Base-by-base conservation (phyloP, 768 basidiomycete genomes). In the Crepidotus variabilis region DNA sequence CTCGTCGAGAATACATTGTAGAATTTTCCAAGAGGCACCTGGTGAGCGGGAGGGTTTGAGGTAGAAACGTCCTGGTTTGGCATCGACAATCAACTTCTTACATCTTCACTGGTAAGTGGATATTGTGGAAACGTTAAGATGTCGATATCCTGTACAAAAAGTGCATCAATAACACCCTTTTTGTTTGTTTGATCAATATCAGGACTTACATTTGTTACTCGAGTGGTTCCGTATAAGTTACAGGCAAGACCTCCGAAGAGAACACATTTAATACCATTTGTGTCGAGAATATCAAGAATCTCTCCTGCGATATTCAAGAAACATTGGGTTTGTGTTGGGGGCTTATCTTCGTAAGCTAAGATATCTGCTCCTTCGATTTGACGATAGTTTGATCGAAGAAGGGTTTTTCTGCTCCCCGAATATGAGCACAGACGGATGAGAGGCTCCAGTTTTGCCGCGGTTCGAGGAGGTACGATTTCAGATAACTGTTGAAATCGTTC, bases 191-290 rank as follows among this genome's bases (percentile, higher is more conserved):
- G 22, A 33, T 46, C 6, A 50, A 46, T 21, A 20, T 20, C 33
- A 28, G 24, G 11, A 51, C 64, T 20, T 54, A 77, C 74, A 47
- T 76, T 75, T 2, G 77, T 75, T 54, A 61, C 57, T n/a, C 77
- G 64, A 39, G 57, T 56, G 55, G 69, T 75, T 8, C 75, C 76
- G 55, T 75, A 78, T n/a, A 76, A 60, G 55, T 66, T 67, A 54
- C 74, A 74, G 1, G 74, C 76, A 0, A 73, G 58, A 52, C 76
- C 72, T 7, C 77, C 77, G 55, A 76, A 75, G 13, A 76, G 59
- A 6, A 69, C 73, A 46, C 68, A 70, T 1, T 57, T 56, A 39
- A 72, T 63, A 1, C 66, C 68, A 23, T 65, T 56, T 16, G 61
- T 61, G 6, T 54, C 54, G 2, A 78, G 55, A 2, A 69, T 62